These are phyloP conservation scores for Ceratobasidium sp. DNA, from an alignment of 1,284 basidiomycete species.

Conservation along the genomic window DNA sequence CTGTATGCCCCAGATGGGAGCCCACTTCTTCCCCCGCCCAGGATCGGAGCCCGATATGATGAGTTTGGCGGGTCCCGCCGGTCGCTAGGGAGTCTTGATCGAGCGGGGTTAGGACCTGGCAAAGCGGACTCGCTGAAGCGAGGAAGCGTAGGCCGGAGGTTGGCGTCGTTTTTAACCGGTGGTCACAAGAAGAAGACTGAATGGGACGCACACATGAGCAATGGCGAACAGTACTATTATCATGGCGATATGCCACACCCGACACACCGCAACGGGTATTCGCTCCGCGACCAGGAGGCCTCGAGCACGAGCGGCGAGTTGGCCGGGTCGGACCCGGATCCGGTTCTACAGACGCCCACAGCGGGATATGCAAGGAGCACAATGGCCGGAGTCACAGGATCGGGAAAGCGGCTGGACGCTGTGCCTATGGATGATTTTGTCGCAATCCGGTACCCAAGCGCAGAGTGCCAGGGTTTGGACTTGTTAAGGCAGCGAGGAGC, in stretches of 20 bases:
- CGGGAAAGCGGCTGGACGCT: constrained; percentile 34
- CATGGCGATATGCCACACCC: neutral
- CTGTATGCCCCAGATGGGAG: constrained; percentile 54
- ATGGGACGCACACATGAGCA: constrained; percentile 19
- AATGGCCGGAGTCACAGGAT: constrained; percentile 8
- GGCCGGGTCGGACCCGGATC: constrained; percentile 32
- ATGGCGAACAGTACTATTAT: constrained; percentile 10
- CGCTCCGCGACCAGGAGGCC: constrained; percentile 27
- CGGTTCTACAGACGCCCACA: constrained; percentile 30
- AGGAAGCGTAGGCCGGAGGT: constrained; percentile 35
- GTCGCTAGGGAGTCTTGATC: constrained; percentile 70
- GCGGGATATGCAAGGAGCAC: constrained; percentile 28
- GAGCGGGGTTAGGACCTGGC: constrained; percentile 55
- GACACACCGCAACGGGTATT: neutral
- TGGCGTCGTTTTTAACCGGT: constrained; percentile 38
- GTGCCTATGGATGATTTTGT: constrained; percentile 42
- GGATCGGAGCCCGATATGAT: constrained; percentile 54
- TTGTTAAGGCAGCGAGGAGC: constrained; percentile 25
- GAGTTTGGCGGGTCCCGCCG: constrained; percentile 76
- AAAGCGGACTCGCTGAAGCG: constrained; percentile 34
- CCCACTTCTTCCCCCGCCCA: constrained; percentile 58
- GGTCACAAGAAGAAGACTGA: constrained; percentile 30
- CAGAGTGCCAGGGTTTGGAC: constrained; percentile 40
- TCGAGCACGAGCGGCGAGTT: constrained; percentile 39
- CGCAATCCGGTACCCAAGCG: constrained; percentile 40